Evolutionary conservation across 495 filamentous ascomycete species (phyloP), one percentile per base, ranked within the genome.

Genomic region (Chaetomium fimeti): DNA sequence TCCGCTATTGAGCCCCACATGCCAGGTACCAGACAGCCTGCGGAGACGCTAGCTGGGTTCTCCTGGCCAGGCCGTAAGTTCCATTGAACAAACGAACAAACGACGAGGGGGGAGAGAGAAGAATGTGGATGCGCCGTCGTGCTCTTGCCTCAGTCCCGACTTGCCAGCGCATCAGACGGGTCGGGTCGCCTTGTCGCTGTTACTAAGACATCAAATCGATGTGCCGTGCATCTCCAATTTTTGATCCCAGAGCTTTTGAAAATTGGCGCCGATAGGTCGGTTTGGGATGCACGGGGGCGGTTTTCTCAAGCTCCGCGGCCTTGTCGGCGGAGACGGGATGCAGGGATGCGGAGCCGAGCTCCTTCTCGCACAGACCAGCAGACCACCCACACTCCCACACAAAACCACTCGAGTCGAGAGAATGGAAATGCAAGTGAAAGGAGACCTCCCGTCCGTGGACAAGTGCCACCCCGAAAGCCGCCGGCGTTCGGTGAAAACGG

Each of bases 11-110:
- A 32, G 51, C 52, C 40, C 60, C 60, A 63, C 52, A 16, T 5
- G 13, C 47, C 47, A 52, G 28, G 29, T 25, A 25, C 59, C 59
- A 11, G 48, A 27, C n/a, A 13, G 48, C 22, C 27, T 40, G 48
- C 48, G 59, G 59, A 40, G 32, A 27, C 47, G 57, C 57, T 60
- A 60, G 47, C 58, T 36, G 57, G 57, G 58, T 25, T 60, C 11
- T 16, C 58, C 58, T 45, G 9, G 11, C 20, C 20, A 9, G 29
- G 29, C 18, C 24, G 29, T 32, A 3, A 9, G 18, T 56, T 16
- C 40, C 40, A 1, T 36, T 36, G 1, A 32, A 32, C 29, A 32
- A 32, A 32, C 40, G 25, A 22, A 48, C 56, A 48, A 20, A n/a
- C 45, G 11, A 45, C 42, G 7, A 6, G 42, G 6, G 20, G 24